Evolutionary conservation across 2,329 filamentous ascomycete species (phyloP).

Genomic region (Bimuria novae-zelandiae): DNA sequence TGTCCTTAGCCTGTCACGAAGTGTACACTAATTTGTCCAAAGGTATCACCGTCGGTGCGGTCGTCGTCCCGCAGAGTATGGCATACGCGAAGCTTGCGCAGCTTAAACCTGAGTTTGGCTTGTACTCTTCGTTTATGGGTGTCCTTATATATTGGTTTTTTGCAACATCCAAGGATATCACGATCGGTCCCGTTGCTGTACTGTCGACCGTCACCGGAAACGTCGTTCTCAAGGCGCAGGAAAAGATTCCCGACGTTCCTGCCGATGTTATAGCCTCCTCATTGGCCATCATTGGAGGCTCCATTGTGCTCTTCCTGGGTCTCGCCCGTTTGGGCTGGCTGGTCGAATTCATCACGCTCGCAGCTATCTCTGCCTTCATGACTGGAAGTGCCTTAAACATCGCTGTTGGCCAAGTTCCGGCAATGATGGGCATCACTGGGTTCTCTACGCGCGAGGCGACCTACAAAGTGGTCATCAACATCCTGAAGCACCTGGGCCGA

Average conservation of each 20-base stretch:
- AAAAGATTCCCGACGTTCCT: conserved; percentile 47
- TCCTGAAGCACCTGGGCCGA: conserved; percentile 68
- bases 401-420: conserved; percentile 78
- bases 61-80: conserved; percentile 94
- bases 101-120: conserved; percentile 77
- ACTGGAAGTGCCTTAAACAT: conserved; percentile 95
- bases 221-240: conserved; percentile 68
- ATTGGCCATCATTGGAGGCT: conserved; percentile 77
- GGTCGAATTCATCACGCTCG: conserved; percentile 90
- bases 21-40: neutral
- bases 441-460: conserved; percentile 78
- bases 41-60: conserved; percentile 73
- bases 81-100: conserved; percentile 86
- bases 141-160: conserved; percentile 97
- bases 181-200: conserved; percentile 93
- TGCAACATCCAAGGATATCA: conserved; percentile 97
- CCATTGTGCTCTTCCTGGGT: conserved; percentile 80
- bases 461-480: conserved; percentile 85
- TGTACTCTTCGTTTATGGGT: conserved; percentile 97
- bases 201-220: conserved; percentile 89
- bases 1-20: neutral
- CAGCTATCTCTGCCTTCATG: conserved; percentile 95
- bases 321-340: conserved; percentile 84
- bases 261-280: conserved; percentile 57
- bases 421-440: conserved; percentile 77